Base-by-base conservation (phyloP, 129 eudicot genomes). In the Tanacetum coccineum region DNA sequence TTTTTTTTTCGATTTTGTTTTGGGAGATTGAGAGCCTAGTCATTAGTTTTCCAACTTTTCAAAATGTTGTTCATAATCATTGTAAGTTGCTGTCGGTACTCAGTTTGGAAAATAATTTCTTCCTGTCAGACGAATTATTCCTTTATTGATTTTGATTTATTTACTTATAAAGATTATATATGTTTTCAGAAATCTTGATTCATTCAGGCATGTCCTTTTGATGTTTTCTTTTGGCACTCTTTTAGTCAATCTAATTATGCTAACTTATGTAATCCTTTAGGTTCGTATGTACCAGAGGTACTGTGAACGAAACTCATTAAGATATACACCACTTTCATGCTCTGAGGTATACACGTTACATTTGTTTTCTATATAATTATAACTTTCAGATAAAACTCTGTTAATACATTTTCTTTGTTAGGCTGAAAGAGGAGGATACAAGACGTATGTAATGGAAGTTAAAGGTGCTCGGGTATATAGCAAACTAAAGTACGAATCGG, bases 361-460 rank as follows among this genome's bases (percentile, higher is more conserved):
- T 30, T 51, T 14, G 0, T 51, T 39, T 46, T 19, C 4, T 6
- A 9, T 25, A 32, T 52, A 4, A 21, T 4, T 64, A 42, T 76
- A 14, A 30, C 62, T 10, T 74, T 59, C 1, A n/a, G 20, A 44
- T 68, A 52, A 59, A 74, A 30, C n/a, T 61, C 50, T 51, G 78
- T 66, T 64, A 74, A 32, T 70, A 46, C 10, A 65, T 64, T 73
- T 11, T 76, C 9, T 28, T 70, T 59, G 15, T 30, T 72, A 94
- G 99, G 91, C 99, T 77, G 99, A 89, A 79, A 78, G 89, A 76
- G 99, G 99, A 59, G 99, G 99, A 71, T 94, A 45, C 74, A 94
- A 94, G 81, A 82, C 95, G 1, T 89, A 79, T 76, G 97, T 94
- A 62, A 94, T 94, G 99, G 99, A 94, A 83, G 85, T 94, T 50